Evolutionary conservation across 2,329 filamentous ascomycete genomes (phyloP).

Genomic region (Paracoccidioides brasiliensis): DNA sequence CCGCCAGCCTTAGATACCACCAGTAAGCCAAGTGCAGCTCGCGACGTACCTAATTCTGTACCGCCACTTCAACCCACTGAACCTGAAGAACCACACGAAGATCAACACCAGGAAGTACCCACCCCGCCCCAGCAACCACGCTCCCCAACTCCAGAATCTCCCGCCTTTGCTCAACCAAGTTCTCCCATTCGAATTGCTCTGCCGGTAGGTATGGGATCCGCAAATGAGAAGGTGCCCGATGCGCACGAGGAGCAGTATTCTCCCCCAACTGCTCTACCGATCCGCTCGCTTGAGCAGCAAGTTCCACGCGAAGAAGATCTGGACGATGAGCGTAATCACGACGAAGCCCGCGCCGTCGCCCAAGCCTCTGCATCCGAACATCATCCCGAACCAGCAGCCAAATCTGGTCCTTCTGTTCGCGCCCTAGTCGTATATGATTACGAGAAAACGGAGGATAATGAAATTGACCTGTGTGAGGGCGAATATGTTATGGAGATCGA

Average conservation of each 20-base stretch:
- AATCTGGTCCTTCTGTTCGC: constrained; percentile 33
- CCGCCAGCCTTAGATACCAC: constrained; percentile 53
- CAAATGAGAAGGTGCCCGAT: constrained; percentile 31
- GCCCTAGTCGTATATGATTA: constrained; percentile 89
- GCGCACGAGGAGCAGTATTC: constrained; percentile 30
- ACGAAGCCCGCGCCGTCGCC: constrained; percentile 47
- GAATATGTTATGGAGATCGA: constrained; percentile 84
- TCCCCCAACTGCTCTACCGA: constrained; percentile 41
- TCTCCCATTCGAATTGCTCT: constrained; percentile 80
- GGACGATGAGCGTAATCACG: constrained; percentile 49
- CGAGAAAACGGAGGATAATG: constrained; percentile 94
- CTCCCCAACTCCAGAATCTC: constrained; percentile 30
- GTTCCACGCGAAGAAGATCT: constrained; percentile 53
- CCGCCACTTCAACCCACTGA: constrained; percentile 48
- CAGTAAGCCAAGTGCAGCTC: constrained; percentile 53
- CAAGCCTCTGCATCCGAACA: constrained; percentile 40
- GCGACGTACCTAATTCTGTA: constrained; percentile 66
- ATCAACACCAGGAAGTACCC: constrained; percentile 22
- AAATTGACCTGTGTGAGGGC: constrained; percentile 80
- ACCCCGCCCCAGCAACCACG: constrained; percentile 34
- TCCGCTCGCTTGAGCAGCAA: constrained; percentile 47
- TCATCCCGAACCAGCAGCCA: constrained; percentile 40
- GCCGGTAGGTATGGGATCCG: constrained; percentile 57
- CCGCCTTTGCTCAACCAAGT: constrained; percentile 39
- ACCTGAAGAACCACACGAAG: constrained; percentile 37